Base-by-base conservation (phyloP, 768 basidiomycete species). In the Boletus coccyginus region DNA sequence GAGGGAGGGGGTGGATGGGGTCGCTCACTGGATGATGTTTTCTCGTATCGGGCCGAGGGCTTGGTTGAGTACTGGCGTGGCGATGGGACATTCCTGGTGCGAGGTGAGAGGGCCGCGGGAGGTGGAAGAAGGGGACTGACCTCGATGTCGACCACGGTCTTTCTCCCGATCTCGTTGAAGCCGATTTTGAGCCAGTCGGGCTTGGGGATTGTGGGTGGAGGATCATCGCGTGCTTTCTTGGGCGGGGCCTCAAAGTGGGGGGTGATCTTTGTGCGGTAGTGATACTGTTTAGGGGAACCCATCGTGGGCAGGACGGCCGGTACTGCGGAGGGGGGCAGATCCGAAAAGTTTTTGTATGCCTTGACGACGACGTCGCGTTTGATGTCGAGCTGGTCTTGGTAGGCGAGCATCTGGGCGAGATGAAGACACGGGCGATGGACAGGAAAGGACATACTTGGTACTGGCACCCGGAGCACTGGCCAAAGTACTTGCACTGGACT, bases 191-290 rank as follows among this genome's bases (percentile, higher is more conserved):
- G 71, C 84, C 92, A 92, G 43, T 81, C 76, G 13, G 87, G 84
- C 56, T 77, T 79, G 14, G 57, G 50, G n/a, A 48, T 39, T 10
- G 33, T 7, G 10, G 56, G 14, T 5, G 36, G 10, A 11, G 49
- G 46, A 13, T 54, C 49, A 1, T 14, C 50, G n/a, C 66, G 62
- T 39, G 69, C 65, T 46, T 68, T 74, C 52, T 78, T 84, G 1
- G 83, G 81, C 0, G 93, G 86, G 0, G 86, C 81, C 24, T 94
- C 91, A 58, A 98, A 98, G 69, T 99, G 97, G 0, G 97, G 97
- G 0, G 97, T 98, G 51, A 99, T 86, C 74, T 99, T 99, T 2
- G 97, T 99, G 33, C 96, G 85, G 70, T 99, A 99, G 50, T 80
- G 83, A 69, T 96, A 98, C 52, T 95, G 85, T 47, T 91, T 77